These are phyloP conservation scores for Pisolithus albus DNA, from an alignment of 768 basidiomycete genomes.

Conservation along the genomic window DNA sequence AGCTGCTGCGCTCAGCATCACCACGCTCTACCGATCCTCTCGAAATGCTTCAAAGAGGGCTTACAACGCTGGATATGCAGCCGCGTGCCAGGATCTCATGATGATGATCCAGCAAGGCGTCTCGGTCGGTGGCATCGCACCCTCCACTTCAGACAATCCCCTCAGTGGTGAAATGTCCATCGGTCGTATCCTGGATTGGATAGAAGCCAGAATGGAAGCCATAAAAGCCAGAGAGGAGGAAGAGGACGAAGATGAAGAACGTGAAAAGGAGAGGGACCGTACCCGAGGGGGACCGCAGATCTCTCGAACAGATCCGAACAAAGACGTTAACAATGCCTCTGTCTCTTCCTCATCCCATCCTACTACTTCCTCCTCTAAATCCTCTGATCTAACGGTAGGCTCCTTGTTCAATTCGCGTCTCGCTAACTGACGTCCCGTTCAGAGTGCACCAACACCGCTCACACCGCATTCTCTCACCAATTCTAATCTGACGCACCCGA, in stretches of 20 bases:
- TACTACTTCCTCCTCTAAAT: slow-evolving; percentile 12
- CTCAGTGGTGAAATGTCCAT: slow-evolving; percentile 63
- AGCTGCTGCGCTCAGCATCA: slow-evolving; percentile 83
- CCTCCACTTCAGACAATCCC: slow-evolving; percentile 35
- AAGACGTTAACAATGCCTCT: slow-evolving; percentile 9
- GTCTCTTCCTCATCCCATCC: slow-evolving; percentile 14
- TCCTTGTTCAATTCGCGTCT: background rate
- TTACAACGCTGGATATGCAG: slow-evolving; percentile 73
- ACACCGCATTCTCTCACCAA: slow-evolving; percentile 29
- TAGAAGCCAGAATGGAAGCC: slow-evolving; percentile 74
- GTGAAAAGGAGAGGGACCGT: slow-evolving; percentile 48
- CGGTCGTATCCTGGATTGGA: slow-evolving; percentile 78
- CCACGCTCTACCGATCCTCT: slow-evolving; percentile 78
- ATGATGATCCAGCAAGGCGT: slow-evolving; percentile 81
- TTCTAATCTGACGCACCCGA: slow-evolving; percentile 8
- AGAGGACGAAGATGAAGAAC: slow-evolving; percentile 76
- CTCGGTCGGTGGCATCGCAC: slow-evolving; percentile 47
- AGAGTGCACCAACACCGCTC: slow-evolving; percentile 20
- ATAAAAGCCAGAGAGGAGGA: slow-evolving; percentile 70
- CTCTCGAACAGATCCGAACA: slow-evolving; percentile 14
- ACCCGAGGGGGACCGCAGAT: slow-evolving; percentile 20
- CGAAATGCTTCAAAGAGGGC: slow-evolving; percentile 70
- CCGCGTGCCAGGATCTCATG: slow-evolving; percentile 75
- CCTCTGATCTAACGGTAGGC: slow-evolving; percentile 26
- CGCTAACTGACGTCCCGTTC: slow-evolving; percentile 5